These are phyloP conservation scores for Polytrichum formosum DNA, from an alignment of 225 moss, liverwort and hornwort genomes.

Conservation along the genomic window DNA sequence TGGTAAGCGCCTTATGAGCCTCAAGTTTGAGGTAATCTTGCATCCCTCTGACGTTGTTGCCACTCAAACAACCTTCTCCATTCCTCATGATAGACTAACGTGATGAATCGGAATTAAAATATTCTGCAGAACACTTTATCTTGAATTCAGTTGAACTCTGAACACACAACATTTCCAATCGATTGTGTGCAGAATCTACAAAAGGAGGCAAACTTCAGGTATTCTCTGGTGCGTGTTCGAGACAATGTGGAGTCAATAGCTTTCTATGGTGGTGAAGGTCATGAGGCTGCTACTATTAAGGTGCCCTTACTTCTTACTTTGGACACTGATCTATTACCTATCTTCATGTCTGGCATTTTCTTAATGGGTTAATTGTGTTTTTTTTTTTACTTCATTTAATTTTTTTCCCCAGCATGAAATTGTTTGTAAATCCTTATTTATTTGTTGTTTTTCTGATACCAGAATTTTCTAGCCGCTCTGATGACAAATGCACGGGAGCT, in stretches of 20 bases:
- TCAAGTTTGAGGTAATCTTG: constrained; percentile 75
- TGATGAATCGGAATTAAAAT: too few relatives aligned
- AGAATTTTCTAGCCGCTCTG: constrained; percentile 75
- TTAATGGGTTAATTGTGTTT: too few relatives aligned
- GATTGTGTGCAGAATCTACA: constrained; percentile 63
- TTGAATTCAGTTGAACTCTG: not conserved
- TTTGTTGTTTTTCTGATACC: constrained; percentile 16
- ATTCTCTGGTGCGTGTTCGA: constrained; percentile 89
- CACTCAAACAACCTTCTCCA: too few relatives aligned
- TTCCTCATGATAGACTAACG: too few relatives aligned
- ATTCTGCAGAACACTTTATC: too few relatives aligned
- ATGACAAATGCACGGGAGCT: constrained; percentile 75
- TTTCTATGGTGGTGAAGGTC: constrained; percentile 88
- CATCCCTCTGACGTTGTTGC: not conserved
- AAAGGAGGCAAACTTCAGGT: constrained; percentile 94
- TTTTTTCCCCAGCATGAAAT: not conserved
- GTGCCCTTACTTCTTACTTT: constrained; percentile 22
- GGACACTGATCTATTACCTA: too few relatives aligned
- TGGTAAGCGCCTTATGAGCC: constrained; percentile 78
- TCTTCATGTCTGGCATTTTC: too few relatives aligned
- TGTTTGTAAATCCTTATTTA: not conserved
- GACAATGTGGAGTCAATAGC: constrained; percentile 97
- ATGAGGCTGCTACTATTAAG: constrained; percentile 77
- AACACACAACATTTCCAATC: not conserved
- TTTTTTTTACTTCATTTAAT: too few relatives aligned